Percentiles rank a stretch among this genome's conserved stretches.
phyloP scores from a whole-genome alignment of 257 asterid species.

The Verbena officinalis region DNA sequence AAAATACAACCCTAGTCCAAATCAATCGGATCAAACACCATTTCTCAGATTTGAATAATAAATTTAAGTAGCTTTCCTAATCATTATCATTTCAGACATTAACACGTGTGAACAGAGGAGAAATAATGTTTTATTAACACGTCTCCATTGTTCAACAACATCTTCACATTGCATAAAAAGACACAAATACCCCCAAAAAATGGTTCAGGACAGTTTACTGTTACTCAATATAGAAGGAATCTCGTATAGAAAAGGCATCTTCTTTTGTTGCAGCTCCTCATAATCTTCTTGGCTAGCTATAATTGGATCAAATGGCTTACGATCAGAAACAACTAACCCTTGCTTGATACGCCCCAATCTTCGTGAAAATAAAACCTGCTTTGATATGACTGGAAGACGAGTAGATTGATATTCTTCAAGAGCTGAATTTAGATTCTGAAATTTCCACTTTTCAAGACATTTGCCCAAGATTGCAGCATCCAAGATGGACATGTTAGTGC shows the following conservation, averaged over 20 bases:
- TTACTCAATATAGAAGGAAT: conserved; percentile 49
- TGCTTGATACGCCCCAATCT: conserved; percentile 74
- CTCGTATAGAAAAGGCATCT: conserved; percentile 64
- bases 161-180: conserved; percentile 1
- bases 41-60: neutral
- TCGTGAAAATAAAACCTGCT: conserved; percentile 74
- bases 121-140: neutral
- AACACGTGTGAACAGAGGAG: neutral
- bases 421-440: conserved; percentile 47
- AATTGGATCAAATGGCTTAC: conserved; percentile 47
- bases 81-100: neutral
- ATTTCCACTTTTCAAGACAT: conserved; percentile 71
- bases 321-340: conserved; percentile 46
- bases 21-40: conserved; percentile 3
- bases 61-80: neutral
- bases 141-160: conserved; percentile 6
- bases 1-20: too few relatives aligned
- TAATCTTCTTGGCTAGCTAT: conserved; percentile 54
- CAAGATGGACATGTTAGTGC: conserved; percentile 91
- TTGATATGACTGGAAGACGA: conserved; percentile 60
- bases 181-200: conserved; percentile 1
- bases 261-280: conserved; percentile 67
- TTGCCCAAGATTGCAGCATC: conserved; percentile 84
- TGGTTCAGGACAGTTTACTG: neutral
- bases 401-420: conserved; percentile 68